phyloP scores from a whole-genome alignment of 257 asterid genomes.

The Solanum sparsipilum region DNA sequence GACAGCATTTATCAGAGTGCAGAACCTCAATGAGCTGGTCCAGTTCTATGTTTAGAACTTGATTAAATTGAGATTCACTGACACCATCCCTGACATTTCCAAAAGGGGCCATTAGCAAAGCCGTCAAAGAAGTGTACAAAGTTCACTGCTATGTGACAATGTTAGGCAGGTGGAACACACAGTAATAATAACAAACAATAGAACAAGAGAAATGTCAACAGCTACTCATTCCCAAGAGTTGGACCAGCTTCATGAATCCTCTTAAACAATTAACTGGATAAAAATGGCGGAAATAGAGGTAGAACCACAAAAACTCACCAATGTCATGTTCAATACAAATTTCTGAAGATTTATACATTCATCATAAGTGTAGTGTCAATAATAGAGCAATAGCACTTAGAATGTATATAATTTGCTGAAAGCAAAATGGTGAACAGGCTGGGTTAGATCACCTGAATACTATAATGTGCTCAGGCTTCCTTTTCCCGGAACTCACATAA shows the following conservation, averaged over 20 bases:
- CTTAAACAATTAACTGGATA: neutral
- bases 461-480: conserved; percentile 82
- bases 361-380: neutral
- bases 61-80: conserved; percentile 80
- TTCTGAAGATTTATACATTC: neutral
- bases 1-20: neutral
- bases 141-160: neutral
- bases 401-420: neutral
- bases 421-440: neutral
- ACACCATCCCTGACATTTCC: conserved; percentile 64
- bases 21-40: conserved; percentile 78
- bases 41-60: conserved; percentile 72
- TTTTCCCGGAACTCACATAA: conserved; percentile 56
- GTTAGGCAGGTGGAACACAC: neutral
- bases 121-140: neutral
- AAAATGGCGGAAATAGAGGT: neutral
- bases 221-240: neutral
- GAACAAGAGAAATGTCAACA: neutral
- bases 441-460: conserved; percentile 54
- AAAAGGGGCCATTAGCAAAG: neutral
- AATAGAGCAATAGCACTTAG: neutral
- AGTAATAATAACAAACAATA: neutral
- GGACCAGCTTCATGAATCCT: neutral
- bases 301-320: neutral
- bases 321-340: neutral